Evolutionary conservation across 352 stramenopile species (phyloP).

Genomic region (Globisporangium polare): DNA sequence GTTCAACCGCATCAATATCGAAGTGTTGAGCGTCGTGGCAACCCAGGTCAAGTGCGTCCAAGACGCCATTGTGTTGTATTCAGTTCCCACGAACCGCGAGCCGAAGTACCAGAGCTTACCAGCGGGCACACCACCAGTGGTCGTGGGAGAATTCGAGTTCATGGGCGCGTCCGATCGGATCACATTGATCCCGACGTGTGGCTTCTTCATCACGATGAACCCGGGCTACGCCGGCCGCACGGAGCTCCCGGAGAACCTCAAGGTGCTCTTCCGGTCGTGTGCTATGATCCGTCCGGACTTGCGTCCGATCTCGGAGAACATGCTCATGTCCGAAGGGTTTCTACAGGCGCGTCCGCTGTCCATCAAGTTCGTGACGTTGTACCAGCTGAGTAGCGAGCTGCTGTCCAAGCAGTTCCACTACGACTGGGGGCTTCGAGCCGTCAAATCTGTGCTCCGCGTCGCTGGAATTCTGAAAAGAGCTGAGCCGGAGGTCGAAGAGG

Average conservation of each 20-base stretch:
- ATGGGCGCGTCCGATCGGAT: conserved; percentile 85
- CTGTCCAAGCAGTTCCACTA: conserved; percentile 92
- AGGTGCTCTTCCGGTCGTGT: conserved; percentile 90
- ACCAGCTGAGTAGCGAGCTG: conserved; percentile 79
- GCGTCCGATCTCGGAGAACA: conserved; percentile 87
- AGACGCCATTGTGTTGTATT: conserved; percentile 82
- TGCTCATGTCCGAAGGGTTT: conserved; percentile 89
- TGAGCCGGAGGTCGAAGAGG: conserved; percentile 78
- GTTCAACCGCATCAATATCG: conserved; percentile 89
- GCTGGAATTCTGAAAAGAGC: conserved; percentile 82
- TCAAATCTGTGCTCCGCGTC: conserved; percentile 86
- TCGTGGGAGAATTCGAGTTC: conserved; percentile 86
- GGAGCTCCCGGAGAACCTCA: conserved; percentile 88
- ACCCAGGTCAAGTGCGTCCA: conserved; percentile 87
- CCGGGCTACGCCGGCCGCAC: conserved; percentile 89
- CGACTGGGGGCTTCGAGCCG: conserved; percentile 87
- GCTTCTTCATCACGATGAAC: conserved; percentile 97
- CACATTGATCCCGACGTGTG: conserved; percentile 83
- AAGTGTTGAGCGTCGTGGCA: conserved; percentile 83
- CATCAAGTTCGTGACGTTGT: conserved; percentile 93
- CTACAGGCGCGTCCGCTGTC: conserved; percentile 83
- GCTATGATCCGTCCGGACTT: conserved; percentile 95
- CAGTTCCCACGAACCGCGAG: conserved; percentile 93
- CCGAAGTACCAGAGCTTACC: conserved; percentile 92
- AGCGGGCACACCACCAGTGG: conserved; percentile 90